Evolutionary conservation across 805 yeast genomes (phyloP), one percentile per base, ranked within the genome.

Genomic region (Starmerella ratchasimensis): DNA sequence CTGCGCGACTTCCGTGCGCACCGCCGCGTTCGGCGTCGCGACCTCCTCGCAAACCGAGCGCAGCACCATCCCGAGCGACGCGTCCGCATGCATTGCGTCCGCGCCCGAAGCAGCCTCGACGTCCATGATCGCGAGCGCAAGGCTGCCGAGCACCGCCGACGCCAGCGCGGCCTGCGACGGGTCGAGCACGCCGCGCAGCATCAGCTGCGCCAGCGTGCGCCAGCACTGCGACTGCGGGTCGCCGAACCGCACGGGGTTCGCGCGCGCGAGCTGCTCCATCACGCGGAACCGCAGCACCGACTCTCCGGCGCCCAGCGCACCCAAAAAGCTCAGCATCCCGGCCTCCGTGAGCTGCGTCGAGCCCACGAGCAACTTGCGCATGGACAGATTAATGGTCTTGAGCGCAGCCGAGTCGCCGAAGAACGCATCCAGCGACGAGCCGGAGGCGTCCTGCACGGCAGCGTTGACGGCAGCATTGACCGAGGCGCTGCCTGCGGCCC

Each of bases 331-430:
- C 4, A 52, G 37, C 41, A 75, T 72, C 1, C 83, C 68, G 0
- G 57, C 55, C 2, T 61, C 57, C 1, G 75, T 67, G 42, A 74
- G 80, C 5, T 66, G 67, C 11, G 59, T 57, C 1, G 88, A 67
- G 36, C 78, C 73, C 21, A 76, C 84, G 39, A 69, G 58, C 22
- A 86, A 61, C 43, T 75, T 78, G n/a, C 58, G 57, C 14, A 75
- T 56, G 1, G 86, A 71, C 5, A 52, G 56, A 33, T 73, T 77
- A 25, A 83, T 65, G 0, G 59, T 50, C 7, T 38, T 27, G 29
- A 45, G 69, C 61, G 36, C 45, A 7, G 39, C 44, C 11, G 15
- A 23, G 16, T 41, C 39, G 6, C 46, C 52, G 11, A 46, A 37
- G 13, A 8, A 39, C n/a, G 20, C 22, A 15, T 21, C 35, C 7